These are phyloP conservation scores for Paecilomyces niveus DNA, from an alignment of 2,329 filamentous ascomycete species.

Conservation along the genomic window DNA sequence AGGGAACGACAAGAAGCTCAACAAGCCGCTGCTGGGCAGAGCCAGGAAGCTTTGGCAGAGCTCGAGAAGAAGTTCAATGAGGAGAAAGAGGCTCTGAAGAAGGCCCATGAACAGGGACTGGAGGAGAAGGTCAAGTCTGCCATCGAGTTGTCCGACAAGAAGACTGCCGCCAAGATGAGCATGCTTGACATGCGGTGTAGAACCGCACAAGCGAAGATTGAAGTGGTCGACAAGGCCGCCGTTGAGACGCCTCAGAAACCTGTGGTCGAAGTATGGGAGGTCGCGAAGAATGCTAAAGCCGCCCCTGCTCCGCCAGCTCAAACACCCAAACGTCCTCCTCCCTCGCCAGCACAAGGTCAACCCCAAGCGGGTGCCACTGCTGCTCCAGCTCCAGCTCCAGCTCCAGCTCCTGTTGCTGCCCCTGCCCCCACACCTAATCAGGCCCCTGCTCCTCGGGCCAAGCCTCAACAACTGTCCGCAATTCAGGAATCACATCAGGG, in stretches of 20 bases:
- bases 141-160: constrained; percentile 67
- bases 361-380: constrained; percentile 9
- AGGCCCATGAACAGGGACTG: constrained; percentile 48
- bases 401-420: constrained; percentile 9
- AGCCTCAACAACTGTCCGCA: constrained; percentile 5
- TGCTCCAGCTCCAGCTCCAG: background rate
- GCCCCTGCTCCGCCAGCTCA: constrained; percentile 26
- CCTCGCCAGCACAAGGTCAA: constrained; percentile 5
- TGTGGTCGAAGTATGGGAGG: constrained; percentile 79
- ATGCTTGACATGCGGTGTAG: constrained; percentile 67
- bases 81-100: constrained; percentile 35
- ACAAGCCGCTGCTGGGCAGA: constrained; percentile 13
- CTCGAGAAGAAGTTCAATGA: constrained; percentile 32
- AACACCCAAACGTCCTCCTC: constrained; percentile 10
- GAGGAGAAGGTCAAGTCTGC: constrained; percentile 54
- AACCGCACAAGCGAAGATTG: constrained; percentile 62
- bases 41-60: constrained; percentile 30
- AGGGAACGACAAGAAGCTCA: constrained; percentile 32
- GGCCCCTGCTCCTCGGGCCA: constrained; percentile 6
- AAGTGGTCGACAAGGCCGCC: constrained; percentile 72
- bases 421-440: constrained; percentile 9
- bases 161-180: constrained; percentile 66
- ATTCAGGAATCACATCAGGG: constrained; percentile 9
- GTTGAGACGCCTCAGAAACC: constrained; percentile 77
- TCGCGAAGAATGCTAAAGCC: constrained; percentile 63